phyloP scores from a whole-genome alignment of 306 rosid genomes.

The Geum urbanum region DNA sequence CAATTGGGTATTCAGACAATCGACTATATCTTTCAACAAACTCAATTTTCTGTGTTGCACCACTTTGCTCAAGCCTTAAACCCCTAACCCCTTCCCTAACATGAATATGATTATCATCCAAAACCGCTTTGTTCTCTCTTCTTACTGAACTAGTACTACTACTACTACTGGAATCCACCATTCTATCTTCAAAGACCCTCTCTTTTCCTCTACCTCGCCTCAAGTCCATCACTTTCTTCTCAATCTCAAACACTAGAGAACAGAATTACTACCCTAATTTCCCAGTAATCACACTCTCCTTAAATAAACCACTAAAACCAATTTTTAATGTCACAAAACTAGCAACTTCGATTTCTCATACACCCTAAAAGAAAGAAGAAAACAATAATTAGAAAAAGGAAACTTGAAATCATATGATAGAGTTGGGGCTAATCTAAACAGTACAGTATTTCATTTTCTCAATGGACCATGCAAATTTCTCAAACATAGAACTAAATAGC shows the following conservation, averaged over 20 bases:
- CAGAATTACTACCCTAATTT: slow-evolving; percentile 22
- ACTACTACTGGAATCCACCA: slow-evolving; percentile 11
- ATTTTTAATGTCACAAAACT: slow-evolving; percentile 16
- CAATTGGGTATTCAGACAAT: slow-evolving; percentile 20
- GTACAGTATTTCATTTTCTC: slow-evolving; percentile 5
- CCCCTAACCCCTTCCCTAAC: slow-evolving; percentile 28
- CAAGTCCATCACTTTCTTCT: slow-evolving; percentile 26
- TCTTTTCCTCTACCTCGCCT: slow-evolving; percentile 26
- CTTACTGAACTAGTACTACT: slow-evolving; percentile 21
- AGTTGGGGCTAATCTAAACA: not conserved
- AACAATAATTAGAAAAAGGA: not conserved
- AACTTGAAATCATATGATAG: not conserved
- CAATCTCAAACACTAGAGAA: slow-evolving; percentile 16
- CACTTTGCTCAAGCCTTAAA: slow-evolving; percentile 26
- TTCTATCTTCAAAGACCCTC: slow-evolving; percentile 28
- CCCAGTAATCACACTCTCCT: slow-evolving; percentile 24
- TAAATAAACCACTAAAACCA: slow-evolving; percentile 29
- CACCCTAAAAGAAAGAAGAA: not conserved
- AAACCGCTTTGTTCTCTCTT: slow-evolving; percentile 24
- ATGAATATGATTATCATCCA: slow-evolving; percentile 12
- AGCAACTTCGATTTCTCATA: slow-evolving; percentile 6
- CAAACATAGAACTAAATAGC: not conserved
- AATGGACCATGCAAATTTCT: slow-evolving; percentile 12
- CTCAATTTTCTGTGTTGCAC: slow-evolving; percentile 19
- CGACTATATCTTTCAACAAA: slow-evolving; percentile 19